These are phyloP conservation scores for Hortiboletus campestris DNA, from an alignment of 768 basidiomycete species.

Conservation along the genomic window DNA sequence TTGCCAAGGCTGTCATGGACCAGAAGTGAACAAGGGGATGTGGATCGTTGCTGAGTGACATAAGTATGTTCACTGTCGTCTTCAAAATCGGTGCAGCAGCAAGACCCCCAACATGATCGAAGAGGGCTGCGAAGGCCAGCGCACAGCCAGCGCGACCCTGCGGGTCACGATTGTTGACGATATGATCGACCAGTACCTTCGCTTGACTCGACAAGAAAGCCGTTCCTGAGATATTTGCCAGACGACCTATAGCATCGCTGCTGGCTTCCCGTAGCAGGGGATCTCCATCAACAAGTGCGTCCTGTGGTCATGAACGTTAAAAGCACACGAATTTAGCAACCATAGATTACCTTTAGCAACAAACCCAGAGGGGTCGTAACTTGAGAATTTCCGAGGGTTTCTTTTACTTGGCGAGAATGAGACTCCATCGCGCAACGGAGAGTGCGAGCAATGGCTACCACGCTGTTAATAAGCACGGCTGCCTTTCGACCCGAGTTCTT, in stretches of 20 bases:
- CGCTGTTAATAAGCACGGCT: slow-evolving; percentile 78
- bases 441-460: slow-evolving; percentile 69
- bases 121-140: slow-evolving; percentile 87
- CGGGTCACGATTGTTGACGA: slow-evolving; percentile 93
- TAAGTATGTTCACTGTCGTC: slow-evolving; percentile 91
- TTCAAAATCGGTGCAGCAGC: slow-evolving; percentile 93
- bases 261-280: slow-evolving; percentile 69
- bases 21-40: slow-evolving; percentile 96
- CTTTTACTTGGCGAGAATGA: slow-evolving; percentile 57
- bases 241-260: slow-evolving; percentile 85
- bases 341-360: slow-evolving; percentile 69
- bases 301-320: slow-evolving; percentile 40
- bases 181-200: slow-evolving; percentile 88
- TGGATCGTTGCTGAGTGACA: slow-evolving; percentile 93
- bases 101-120: slow-evolving; percentile 89
- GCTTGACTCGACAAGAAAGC: slow-evolving; percentile 83
- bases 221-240: slow-evolving; percentile 80
- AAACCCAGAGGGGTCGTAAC: slow-evolving; percentile 60
- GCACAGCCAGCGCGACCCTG: slow-evolving; percentile 92
- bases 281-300: slow-evolving; percentile 80
- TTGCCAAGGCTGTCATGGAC: slow-evolving; percentile 80
- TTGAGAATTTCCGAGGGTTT: slow-evolving; percentile 64
- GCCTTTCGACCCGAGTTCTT: slow-evolving; percentile 84
- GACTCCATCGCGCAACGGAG: slow-evolving; percentile 55
- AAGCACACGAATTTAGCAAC: slow-evolving; percentile 7